Conservation (phyloP, 495 filamentous ascomycete species). For the Diplogelasinospora grovesii region DNA sequence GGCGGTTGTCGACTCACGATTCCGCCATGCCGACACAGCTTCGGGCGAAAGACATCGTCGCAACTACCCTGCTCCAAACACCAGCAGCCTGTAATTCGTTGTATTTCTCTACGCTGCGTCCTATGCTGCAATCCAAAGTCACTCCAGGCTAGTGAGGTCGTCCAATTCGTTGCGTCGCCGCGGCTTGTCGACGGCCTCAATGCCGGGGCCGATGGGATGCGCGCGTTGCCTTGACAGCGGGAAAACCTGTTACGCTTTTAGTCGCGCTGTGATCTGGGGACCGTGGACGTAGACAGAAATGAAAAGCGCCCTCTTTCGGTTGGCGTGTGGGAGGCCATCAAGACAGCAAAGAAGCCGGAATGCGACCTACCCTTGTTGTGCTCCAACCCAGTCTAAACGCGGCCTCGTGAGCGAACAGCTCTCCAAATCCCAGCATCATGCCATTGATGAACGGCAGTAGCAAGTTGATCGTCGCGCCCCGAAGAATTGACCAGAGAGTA, state of each 20-base stretch:
- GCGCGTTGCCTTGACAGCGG: slow-evolving; percentile 36
- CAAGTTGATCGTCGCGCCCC: slow-evolving; percentile 91
- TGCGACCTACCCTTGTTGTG: slow-evolving; percentile 70
- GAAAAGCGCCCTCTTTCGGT: background rate
- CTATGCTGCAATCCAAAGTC: too few species aligned
- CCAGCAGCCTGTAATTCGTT: too few species aligned
- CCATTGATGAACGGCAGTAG: slow-evolving; percentile 94
- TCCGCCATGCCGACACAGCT: too few species aligned
- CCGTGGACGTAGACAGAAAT: background rate
- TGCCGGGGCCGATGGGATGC: slow-evolving; percentile 46
- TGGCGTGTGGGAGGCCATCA: too few species aligned
- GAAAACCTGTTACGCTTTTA: slow-evolving; percentile 38
- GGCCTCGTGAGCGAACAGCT: slow-evolving; percentile 91
- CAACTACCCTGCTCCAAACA: too few species aligned
- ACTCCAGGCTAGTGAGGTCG: slow-evolving; percentile 48
- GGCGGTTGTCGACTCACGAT: too few species aligned
- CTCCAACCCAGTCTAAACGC: slow-evolving; percentile 91
- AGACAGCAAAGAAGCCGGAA: background rate
- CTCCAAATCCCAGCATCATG: slow-evolving; percentile 95
- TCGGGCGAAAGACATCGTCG: too few species aligned
- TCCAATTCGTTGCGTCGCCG: slow-evolving; percentile 29
- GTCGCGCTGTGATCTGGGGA: too few species aligned
- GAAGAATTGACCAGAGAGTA: slow-evolving; percentile 73
- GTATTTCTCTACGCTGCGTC: too few species aligned
- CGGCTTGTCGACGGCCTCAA: slow-evolving; percentile 40